phyloP scores from a whole-genome alignment of 345 rosid species.

The Mercurialis annua region DNA sequence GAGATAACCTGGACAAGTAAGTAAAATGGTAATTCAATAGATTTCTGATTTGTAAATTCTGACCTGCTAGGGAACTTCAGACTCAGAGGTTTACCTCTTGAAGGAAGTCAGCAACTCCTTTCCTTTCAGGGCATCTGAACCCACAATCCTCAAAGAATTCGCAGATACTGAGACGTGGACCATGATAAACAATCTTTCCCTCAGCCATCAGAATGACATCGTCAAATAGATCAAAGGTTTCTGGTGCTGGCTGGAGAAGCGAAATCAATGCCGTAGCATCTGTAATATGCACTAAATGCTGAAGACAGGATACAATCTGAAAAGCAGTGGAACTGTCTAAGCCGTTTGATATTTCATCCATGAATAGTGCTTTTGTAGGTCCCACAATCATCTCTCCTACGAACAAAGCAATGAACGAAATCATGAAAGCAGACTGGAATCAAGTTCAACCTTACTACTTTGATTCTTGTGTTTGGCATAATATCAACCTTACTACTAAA shows the following conservation, averaged over 20 bases:
- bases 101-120: slow-evolving; percentile 61
- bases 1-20: slow-evolving; percentile 56
- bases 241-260: slow-evolving; percentile 72
- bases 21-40: background rate
- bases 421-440: background rate
- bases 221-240: slow-evolving; percentile 59
- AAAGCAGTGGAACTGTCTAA: slow-evolving; percentile 64
- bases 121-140: slow-evolving; percentile 57
- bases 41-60: background rate
- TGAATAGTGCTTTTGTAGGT: slow-evolving; percentile 55
- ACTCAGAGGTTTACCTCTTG: slow-evolving; percentile 54
- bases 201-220: slow-evolving; percentile 58
- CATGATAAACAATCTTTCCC: slow-evolving; percentile 57
- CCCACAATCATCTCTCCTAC: slow-evolving; percentile 75
- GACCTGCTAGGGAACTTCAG: background rate
- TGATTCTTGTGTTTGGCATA: no score
- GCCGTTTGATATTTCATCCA: slow-evolving; percentile 73
- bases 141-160: slow-evolving; percentile 57
- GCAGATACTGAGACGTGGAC: slow-evolving; percentile 38
- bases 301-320: slow-evolving; percentile 55
- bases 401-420: slow-evolving; percentile 3
- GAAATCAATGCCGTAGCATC: slow-evolving; percentile 55
- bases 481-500: background rate
- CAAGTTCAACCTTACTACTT: background rate
- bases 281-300: slow-evolving; percentile 52